These are phyloP conservation scores for Boletus sensibilis DNA, from an alignment of 768 basidiomycete species.

Conservation along the genomic window DNA sequence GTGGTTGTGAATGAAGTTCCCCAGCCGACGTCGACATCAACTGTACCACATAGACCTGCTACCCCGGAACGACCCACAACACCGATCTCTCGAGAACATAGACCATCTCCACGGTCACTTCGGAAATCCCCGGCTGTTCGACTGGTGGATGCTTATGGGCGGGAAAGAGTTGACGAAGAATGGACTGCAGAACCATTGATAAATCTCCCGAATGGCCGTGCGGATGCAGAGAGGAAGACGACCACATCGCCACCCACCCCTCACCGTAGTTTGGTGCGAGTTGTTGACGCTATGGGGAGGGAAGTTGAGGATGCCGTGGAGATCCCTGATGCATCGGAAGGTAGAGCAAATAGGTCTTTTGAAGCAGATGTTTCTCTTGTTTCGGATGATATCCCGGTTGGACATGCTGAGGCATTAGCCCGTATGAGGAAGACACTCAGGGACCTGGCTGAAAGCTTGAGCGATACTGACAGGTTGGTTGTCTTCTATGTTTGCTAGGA, in stretches of 20 bases:
- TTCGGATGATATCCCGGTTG: conserved; percentile 24
- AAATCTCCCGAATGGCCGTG: conserved; percentile 8
- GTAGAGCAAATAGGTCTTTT: conserved; percentile 15
- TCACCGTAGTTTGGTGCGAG: conserved; percentile 46
- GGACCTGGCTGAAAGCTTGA: conserved; percentile 54
- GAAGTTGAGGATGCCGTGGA: conserved; percentile 43
- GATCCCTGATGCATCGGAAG: conserved; percentile 34
- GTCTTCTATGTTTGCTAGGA: conserved; percentile 2
- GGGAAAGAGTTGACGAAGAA: conserved; percentile 37
- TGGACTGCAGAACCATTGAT: background rate
- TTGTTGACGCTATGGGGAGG: conserved; percentile 70
- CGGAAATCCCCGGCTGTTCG: conserved; percentile 56
- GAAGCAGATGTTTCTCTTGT: conserved; percentile 21
- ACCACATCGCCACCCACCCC: conserved; percentile 16
- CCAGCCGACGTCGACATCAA: background rate
- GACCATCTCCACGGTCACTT: conserved; percentile 33
- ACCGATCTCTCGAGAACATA: conserved; percentile 28
- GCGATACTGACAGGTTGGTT: conserved; percentile 55
- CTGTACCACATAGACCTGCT: conserved; percentile 8
- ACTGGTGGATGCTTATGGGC: conserved; percentile 71
- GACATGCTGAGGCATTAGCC: conserved; percentile 51
- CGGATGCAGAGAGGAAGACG: conserved; percentile 20
- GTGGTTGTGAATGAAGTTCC: conserved; percentile 4
- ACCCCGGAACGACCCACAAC: conserved; percentile 26
- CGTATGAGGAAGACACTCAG: conserved; percentile 59